Evolutionary conservation across 768 basidiomycete species (phyloP).

Genomic region (Boletus pseudopeckii): DNA sequence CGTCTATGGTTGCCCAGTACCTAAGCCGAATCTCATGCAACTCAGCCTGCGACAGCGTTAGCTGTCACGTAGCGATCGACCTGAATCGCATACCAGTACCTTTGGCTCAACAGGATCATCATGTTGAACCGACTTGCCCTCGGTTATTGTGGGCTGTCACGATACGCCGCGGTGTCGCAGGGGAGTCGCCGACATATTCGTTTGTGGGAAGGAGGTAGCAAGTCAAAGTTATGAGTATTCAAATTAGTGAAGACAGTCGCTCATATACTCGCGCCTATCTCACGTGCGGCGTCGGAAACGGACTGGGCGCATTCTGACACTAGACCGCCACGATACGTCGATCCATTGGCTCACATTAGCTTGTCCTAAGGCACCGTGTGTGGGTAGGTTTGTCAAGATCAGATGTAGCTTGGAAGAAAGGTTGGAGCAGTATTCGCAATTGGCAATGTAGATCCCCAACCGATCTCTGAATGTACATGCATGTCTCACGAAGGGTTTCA

Average conservation of each 20-base stretch:
- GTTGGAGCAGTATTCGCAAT: not conserved
- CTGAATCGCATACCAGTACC: conserved; percentile 4
- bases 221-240: not conserved
- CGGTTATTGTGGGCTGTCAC: conserved; percentile 46
- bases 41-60: not conserved
- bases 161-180: conserved; percentile 42
- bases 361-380: not conserved
- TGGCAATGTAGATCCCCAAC: not conserved
- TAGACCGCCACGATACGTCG: not conserved
- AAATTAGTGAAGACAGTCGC: not conserved
- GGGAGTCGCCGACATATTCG: conserved; percentile 22
- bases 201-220: not conserved
- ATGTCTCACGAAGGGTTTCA: conserved; percentile 24
- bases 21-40: not conserved
- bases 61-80: not conserved
- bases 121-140: conserved; percentile 40
- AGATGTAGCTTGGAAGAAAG: not conserved
- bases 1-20: not conserved
- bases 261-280: conserved; percentile 1
- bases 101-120: conserved; percentile 30
- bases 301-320: not conserved
- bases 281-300: not conserved
- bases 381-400: not conserved
- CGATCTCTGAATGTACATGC: conserved; percentile 2
- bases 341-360: not conserved